Evolutionary conservation across 306 rosid species (phyloP), one percentile per base, ranked within the genome.

Genomic region (Fagus crenata): DNA sequence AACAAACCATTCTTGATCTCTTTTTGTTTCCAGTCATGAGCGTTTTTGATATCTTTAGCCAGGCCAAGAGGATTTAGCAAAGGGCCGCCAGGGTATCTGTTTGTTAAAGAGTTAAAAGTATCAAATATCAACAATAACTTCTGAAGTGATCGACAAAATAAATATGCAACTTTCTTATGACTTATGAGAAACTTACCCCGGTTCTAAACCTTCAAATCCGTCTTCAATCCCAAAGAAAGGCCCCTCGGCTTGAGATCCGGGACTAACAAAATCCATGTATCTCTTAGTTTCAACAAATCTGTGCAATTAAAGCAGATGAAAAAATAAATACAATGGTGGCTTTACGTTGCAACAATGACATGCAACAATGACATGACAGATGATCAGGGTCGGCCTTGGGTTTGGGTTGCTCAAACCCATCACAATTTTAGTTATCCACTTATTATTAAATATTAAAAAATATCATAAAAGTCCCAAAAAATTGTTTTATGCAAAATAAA

Each of bases 231-330:
- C 97, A 36, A 92, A 86, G 84, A 92, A 95, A 71, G 91, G 70
- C 49, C 93, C 97, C 41, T 87, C 87, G 31, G 91, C 97, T 84
- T 92, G 99, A 88, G 99, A 95, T 80, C 97, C 96, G 8, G 97
- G 99, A 77, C 78, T 92, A 33, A 83, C 75, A 69, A 86, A 95
- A 88, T 95, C 99, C 99, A 95, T 92, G 76, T 90, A 92, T 76
- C 97, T 89, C 85, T 84, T 92, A 28, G 97, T 95, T 85, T 95
- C 97, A 31, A 70, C 99, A 81, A 84, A 95, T 78, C 97, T 95
- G 78, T 58, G 69, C 76, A 85, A 60, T 81, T 49, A 76, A 46
- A 81, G 65, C 22, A 12, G 39, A 68, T 63, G 54, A 53, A 5
- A 35, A 64, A 39, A 36, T 6, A 5, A 28, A 6, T 2, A 40